Evolutionary conservation across 192 early-diverging fungal species (phyloP).

Genomic region (Phlyctochytrium arcticum): DNA sequence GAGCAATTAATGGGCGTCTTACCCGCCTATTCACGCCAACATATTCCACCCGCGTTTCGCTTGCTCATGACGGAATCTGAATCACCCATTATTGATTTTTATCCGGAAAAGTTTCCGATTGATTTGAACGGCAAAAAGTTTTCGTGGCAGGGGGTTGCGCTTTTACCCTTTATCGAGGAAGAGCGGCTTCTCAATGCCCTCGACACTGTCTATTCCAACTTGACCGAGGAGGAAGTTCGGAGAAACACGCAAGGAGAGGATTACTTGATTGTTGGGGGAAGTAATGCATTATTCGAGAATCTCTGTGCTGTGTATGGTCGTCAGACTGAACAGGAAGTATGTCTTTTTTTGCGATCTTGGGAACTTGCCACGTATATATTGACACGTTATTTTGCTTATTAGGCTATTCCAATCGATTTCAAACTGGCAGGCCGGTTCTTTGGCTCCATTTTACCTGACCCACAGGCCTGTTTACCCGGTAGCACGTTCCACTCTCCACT

Average conservation of each 20-base stretch:
- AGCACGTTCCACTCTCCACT: conserved; percentile 49
- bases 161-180: conserved; percentile 95
- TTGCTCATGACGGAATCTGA: conserved; percentile 75
- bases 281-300: conserved; percentile 33
- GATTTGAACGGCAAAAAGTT: conserved; percentile 99
- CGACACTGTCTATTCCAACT: conserved; percentile 41
- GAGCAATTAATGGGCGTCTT: conserved; percentile 99
- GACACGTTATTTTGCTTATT: too few relatives aligned
- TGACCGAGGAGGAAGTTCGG: conserved; percentile 41
- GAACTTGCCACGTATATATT: too few relatives aligned
- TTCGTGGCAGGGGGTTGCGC: conserved; percentile 95
- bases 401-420: conserved; percentile 35
- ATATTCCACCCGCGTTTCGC: conserved; percentile 80
- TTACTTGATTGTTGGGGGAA: conserved; percentile 30
- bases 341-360: too few relatives aligned
- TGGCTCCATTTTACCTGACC: conserved; percentile 40
- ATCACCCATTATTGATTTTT: conserved; percentile 93
- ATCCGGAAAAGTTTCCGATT: conserved; percentile 82
- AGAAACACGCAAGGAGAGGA: conserved; percentile 45
- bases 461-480: conserved; percentile 43
- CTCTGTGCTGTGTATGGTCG: conserved; percentile 40
- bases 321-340: not conserved
- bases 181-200: conserved; percentile 78
- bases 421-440: conserved; percentile 21
- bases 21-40: conserved; percentile 75